These are phyloP conservation scores for Penicillium samsonianum DNA, from an alignment of 495 filamentous ascomycete species.

Conservation along the genomic window DNA sequence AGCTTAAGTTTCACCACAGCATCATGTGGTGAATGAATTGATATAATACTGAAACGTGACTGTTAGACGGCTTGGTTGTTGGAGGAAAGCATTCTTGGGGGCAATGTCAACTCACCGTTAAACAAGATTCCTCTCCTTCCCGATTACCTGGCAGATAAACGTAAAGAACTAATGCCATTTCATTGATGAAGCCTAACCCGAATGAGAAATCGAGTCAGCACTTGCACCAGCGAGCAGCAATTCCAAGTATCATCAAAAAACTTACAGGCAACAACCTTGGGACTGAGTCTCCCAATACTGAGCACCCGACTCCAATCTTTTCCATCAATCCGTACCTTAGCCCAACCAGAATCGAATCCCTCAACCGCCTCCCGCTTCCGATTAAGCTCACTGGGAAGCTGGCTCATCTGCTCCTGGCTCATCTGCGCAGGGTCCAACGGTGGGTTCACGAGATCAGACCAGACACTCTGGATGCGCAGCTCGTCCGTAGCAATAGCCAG, in stretches of 20 bases:
- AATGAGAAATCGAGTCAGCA: constrained; percentile 1
- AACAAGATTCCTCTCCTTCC: constrained; percentile 69
- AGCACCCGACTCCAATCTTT: constrained; percentile 88
- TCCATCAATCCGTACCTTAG: constrained; percentile 84
- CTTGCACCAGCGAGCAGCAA: not conserved
- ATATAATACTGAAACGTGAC: constrained; percentile 59
- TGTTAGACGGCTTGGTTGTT: not conserved
- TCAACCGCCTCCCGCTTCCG: constrained; percentile 56
- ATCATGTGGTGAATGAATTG: constrained; percentile 50
- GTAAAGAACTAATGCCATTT: constrained; percentile 88
- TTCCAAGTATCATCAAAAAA: constrained; percentile 12
- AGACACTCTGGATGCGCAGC: constrained; percentile 76
- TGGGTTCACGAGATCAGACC: constrained; percentile 82
- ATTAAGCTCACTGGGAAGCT: constrained; percentile 73
- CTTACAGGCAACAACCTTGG: constrained; percentile 85
- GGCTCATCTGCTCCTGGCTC: constrained; percentile 58
- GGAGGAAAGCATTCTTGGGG: not conserved
- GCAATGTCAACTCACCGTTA: constrained; percentile 62
- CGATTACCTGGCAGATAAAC: constrained; percentile 81
- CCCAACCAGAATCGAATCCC: constrained; percentile 70
- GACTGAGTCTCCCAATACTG: constrained; percentile 84
- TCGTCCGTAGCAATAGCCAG: constrained; percentile 76
- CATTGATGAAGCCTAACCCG: constrained; percentile 59
- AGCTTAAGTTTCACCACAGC: not conserved
- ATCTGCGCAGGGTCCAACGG: constrained; percentile 75